A percentile compares a stretch with the other conserved stretches of the same genome.
Evolutionary conservation across 257 asterid species (phyloP).

Genomic region (Salvia rosmarinus): DNA sequence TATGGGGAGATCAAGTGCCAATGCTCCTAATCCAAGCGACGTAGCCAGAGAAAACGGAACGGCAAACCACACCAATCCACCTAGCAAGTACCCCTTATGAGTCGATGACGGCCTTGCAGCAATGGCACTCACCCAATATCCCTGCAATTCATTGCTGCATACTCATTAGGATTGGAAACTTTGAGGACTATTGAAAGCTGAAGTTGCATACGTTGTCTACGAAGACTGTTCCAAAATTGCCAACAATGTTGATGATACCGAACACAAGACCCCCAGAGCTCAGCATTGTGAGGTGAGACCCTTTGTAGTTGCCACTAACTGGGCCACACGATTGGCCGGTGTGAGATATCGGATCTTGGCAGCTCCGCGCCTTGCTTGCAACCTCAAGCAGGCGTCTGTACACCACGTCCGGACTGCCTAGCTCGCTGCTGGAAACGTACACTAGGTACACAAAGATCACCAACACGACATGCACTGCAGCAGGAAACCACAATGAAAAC

Average conservation of each 20-base stretch:
- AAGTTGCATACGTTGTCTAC: constrained; percentile 73
- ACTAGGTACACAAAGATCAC: constrained; percentile 87
- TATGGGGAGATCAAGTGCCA: constrained; percentile 87
- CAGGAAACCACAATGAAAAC: background rate
- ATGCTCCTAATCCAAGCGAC: constrained; percentile 88
- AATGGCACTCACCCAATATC: constrained; percentile 93
- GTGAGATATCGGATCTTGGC: constrained; percentile 65
- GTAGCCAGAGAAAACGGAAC: constrained; percentile 96
- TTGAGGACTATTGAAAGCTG: no score
- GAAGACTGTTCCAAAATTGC: constrained; percentile 90
- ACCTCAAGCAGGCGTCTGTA: constrained; percentile 72
- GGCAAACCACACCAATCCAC: constrained; percentile 95
- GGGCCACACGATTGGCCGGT: constrained; percentile 84
- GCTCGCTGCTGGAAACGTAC: constrained; percentile 69
- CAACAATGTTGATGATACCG: constrained; percentile 90
- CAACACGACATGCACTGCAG: constrained; percentile 79
- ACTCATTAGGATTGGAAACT: no score
- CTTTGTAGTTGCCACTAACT: constrained; percentile 71
- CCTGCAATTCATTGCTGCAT: constrained; percentile 51
- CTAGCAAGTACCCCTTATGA: constrained; percentile 85
- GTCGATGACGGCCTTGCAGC: constrained; percentile 98
- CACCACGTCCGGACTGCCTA: constrained; percentile 79
- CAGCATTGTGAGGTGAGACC: constrained; percentile 84
- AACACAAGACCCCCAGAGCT: constrained; percentile 90
- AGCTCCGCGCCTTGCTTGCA: constrained; percentile 68